These are phyloP conservation scores for Cercospora canescens DNA, from an alignment of 2,329 filamentous ascomycete species.

Conservation along the genomic window DNA sequence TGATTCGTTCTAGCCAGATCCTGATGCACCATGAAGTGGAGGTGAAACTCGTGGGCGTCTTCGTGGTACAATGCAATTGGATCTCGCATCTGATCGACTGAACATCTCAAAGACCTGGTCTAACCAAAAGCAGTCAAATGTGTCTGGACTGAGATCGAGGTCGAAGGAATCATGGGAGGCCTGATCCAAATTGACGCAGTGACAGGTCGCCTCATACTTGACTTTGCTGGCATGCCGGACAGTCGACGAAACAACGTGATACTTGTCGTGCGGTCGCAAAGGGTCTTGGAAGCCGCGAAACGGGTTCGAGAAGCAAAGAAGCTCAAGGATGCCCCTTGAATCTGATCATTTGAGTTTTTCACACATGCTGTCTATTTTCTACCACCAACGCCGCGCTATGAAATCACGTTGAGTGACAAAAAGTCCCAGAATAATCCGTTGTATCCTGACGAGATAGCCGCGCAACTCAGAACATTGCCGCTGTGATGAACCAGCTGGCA, in stretches of 20 bases:
- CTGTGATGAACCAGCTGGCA: conserved; percentile 25
- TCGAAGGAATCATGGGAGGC: neutral
- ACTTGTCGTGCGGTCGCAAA: neutral
- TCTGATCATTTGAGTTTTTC: neutral
- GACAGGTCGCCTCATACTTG: neutral
- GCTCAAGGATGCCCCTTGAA: neutral
- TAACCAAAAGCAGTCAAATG: neutral
- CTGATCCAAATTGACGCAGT: neutral
- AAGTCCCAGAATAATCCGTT: conserved; percentile 5
- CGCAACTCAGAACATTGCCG: conserved; percentile 11
- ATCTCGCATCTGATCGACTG: neutral
- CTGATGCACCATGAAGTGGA: neutral
- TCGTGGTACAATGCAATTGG: neutral
- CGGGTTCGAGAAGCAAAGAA: neutral
- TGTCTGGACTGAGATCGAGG: neutral
- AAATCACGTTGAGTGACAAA: conserved; percentile 26
- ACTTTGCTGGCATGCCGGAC: neutral
- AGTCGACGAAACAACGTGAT: neutral
- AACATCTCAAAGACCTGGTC: neutral
- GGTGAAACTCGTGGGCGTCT: neutral
- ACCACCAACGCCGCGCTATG: conserved; percentile 25
- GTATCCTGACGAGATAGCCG: conserved; percentile 2
- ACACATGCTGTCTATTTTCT: neutral
- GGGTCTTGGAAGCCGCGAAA: neutral
- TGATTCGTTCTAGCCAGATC: neutral